Conservation (phyloP, 148 eudicot genomes). For the Mesembryanthemum crystallinum region DNA sequence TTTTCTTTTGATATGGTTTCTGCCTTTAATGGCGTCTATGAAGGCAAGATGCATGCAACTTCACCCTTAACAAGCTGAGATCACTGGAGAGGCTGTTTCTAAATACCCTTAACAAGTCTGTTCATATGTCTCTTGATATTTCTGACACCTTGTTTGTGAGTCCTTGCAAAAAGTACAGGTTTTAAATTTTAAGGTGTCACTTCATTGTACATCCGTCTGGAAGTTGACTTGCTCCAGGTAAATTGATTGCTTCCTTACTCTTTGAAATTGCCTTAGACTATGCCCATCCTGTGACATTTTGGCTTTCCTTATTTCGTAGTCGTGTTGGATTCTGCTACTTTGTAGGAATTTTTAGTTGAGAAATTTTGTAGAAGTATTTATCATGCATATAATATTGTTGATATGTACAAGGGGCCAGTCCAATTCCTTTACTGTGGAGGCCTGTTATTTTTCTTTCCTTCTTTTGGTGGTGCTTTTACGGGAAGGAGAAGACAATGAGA, state of each 20-base stretch:
- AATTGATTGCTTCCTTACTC: constrained; percentile 7
- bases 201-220: not conserved
- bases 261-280: not conserved
- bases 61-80: no score
- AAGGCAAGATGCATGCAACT: no score
- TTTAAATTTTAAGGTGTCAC: not conserved
- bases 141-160: not conserved
- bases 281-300: not conserved
- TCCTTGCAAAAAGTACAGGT: not conserved
- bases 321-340: not conserved
- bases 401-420: no score
- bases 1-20: no score
- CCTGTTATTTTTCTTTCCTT: no score
- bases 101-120: not conserved
- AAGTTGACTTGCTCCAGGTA: constrained; percentile 8
- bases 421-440: no score
- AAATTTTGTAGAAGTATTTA: no score
- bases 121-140: not conserved
- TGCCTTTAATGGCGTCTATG: no score
- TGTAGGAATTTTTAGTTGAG: not conserved
- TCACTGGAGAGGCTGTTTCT: no score
- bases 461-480: no score
- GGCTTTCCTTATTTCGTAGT: not conserved
- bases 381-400: no score
- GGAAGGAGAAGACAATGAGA: no score